A percentile compares a stretch with the other conserved stretches of the same genome.
Conservation (phyloP, 2,329 filamentous ascomycete species). For the Pseudogymnoascus pannorum region DNA sequence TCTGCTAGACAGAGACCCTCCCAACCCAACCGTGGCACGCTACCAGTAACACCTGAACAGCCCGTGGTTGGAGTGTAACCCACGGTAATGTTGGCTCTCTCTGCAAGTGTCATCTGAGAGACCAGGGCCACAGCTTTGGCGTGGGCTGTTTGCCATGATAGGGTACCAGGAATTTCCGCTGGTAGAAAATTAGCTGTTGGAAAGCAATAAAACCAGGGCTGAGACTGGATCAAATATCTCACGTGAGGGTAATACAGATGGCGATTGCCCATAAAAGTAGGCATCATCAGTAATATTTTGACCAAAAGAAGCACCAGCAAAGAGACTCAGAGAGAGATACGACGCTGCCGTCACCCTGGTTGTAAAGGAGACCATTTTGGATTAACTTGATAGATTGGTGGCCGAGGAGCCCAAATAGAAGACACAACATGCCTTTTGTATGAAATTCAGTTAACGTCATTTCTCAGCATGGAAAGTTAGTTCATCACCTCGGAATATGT, state of each 20-base stretch:
- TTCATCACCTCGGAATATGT: background rate
- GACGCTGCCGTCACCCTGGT: background rate
- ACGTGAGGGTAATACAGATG: slow-evolving; percentile 32
- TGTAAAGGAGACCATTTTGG: background rate
- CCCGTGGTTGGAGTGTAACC: slow-evolving; percentile 72
- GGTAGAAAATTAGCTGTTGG: background rate
- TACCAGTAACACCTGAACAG: slow-evolving; percentile 40
- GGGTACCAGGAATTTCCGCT: background rate
- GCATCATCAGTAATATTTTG: slow-evolving; percentile 27
- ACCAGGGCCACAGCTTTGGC: slow-evolving; percentile 46
- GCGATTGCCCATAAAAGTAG: slow-evolving; percentile 33
- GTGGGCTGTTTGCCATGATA: background rate
- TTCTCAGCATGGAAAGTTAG: background rate
- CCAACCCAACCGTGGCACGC: slow-evolving; percentile 62
- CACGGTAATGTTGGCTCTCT: slow-evolving; percentile 89
- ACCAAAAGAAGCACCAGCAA: slow-evolving; percentile 13
- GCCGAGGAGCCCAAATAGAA: background rate
- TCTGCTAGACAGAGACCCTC: slow-evolving; percentile 79
- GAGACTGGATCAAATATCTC: slow-evolving; percentile 9
- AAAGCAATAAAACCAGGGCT: background rate
- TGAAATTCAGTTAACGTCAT: background rate
- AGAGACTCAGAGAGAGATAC: background rate
- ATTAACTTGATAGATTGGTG: background rate
- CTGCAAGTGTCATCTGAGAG: slow-evolving; percentile 71
- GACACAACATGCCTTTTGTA: background rate